Conservation (phyloP, 169 alveolate genomes). For the Eimeria necatrix region DNA sequence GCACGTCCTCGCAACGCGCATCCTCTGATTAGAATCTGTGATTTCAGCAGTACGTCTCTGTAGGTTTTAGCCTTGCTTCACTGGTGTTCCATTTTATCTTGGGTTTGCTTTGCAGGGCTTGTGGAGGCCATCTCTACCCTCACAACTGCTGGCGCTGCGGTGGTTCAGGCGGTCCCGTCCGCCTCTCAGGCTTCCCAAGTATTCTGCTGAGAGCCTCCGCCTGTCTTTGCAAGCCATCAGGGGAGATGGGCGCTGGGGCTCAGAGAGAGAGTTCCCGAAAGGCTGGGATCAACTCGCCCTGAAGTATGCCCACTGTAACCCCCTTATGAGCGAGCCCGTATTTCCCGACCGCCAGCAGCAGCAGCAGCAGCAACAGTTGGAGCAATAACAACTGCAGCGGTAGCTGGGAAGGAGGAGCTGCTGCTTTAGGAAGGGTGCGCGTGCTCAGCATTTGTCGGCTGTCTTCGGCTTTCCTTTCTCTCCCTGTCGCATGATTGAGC, state of each 20-base stretch:
- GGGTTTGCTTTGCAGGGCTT: slow-evolving; percentile 85
- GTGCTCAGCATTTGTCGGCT: no score
- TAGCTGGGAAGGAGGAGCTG: neutral
- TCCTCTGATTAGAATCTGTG: no score
- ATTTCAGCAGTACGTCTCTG: no score
- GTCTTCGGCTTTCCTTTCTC: no score
- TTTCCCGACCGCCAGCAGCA: slow-evolving; percentile 14
- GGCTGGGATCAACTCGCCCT: slow-evolving; percentile 93
- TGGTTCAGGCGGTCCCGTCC: slow-evolving; percentile 89
- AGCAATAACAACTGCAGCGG: neutral
- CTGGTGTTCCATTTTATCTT: neutral
- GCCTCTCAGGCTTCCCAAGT: slow-evolving; percentile 88
- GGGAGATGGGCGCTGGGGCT: slow-evolving; percentile 94
- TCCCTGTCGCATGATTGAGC: no score
- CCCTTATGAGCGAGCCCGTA: slow-evolving; percentile 80
- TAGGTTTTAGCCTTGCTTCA: no score
- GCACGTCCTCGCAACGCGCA: no score
- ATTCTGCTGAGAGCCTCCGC: slow-evolving; percentile 89
- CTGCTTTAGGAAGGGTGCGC: neutral
- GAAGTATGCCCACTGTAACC: slow-evolving; percentile 88
- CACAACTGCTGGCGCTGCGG: slow-evolving; percentile 88
- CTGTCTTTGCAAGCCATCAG: slow-evolving; percentile 90
- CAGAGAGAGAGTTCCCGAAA: slow-evolving; percentile 90
- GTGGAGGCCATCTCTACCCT: slow-evolving; percentile 90
- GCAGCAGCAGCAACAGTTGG: slow-evolving; percentile 11